Conservation (phyloP, 768 basidiomycete genomes). For the Leccinum longicurvipes region DNA sequence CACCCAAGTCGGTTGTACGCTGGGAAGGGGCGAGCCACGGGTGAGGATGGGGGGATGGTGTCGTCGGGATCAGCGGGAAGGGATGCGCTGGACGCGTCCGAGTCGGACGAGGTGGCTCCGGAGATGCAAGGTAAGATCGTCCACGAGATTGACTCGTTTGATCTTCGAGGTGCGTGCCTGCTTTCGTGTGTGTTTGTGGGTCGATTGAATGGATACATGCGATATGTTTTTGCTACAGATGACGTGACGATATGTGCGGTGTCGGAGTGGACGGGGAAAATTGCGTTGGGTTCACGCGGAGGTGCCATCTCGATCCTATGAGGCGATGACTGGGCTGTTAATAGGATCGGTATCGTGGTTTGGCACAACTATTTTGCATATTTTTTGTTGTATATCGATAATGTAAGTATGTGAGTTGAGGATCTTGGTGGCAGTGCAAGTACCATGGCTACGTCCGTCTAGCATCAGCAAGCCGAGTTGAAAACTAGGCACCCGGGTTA, state of each 20-base stretch:
- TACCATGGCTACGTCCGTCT: too few relatives aligned
- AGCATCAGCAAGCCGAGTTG: too few relatives aligned
- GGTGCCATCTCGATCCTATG: conserved; percentile 24
- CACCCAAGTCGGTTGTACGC: conserved; percentile 6
- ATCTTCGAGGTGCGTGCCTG: conserved; percentile 27
- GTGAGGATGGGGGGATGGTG: not conserved
- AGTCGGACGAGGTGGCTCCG: not conserved
- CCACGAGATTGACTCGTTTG: conserved; percentile 22
- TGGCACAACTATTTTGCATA: not conserved
- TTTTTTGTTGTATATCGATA: not conserved
- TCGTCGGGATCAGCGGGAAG: not conserved
- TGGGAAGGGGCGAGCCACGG: not conserved
- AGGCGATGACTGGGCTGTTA: not conserved
- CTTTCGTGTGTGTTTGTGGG: not conserved
- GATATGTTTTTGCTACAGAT: conserved; percentile 21
- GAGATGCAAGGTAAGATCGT: conserved; percentile 12
- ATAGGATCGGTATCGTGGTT: not conserved
- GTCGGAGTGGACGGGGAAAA: conserved; percentile 42
- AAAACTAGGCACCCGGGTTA: too few relatives aligned
- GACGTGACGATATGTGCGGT: conserved; percentile 46
- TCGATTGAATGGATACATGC: not conserved
- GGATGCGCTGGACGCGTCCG: not conserved
- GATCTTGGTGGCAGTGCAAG: too few relatives aligned
- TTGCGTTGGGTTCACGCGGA: conserved; percentile 40
- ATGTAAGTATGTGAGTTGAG: too few relatives aligned